These are phyloP conservation scores for Meredithiella fracta DNA, from an alignment of 2,329 filamentous ascomycete species.

Conservation along the genomic window DNA sequence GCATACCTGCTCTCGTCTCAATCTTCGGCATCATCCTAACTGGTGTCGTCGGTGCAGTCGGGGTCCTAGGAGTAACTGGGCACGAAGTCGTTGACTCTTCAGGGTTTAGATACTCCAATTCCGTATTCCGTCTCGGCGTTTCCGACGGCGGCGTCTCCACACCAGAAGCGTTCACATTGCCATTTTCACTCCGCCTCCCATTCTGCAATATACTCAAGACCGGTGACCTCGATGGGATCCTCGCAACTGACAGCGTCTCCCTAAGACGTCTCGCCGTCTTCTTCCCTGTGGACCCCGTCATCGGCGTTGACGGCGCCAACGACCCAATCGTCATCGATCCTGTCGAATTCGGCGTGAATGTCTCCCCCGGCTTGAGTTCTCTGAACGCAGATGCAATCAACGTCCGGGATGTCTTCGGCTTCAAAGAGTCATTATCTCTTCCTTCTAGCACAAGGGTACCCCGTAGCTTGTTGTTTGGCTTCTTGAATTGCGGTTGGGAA, in stretches of 20 bases:
- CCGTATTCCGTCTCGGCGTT: background rate
- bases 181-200: background rate
- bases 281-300: background rate
- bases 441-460: slow-evolving; percentile 6
- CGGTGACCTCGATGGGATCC: background rate
- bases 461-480: background rate
- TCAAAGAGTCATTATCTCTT: background rate
- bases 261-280: background rate
- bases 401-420: background rate
- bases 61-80: background rate
- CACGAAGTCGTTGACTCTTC: background rate
- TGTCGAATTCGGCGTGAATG: background rate
- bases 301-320: slow-evolving; percentile 1
- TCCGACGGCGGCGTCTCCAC: background rate
- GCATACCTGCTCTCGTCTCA: background rate
- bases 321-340: background rate
- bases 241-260: background rate
- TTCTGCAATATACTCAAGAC: background rate
- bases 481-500: background rate
- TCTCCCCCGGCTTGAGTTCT: slow-evolving; percentile 6
- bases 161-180: background rate
- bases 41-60: background rate
- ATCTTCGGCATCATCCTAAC: too few relatives aligned
- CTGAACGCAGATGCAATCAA: slow-evolving; percentile 1
- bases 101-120: background rate